Percentiles rank a stretch among this genome's conserved stretches.
phyloP scores from a whole-genome alignment of 768 basidiomycete species.

The Thelephora ganbajun region DNA sequence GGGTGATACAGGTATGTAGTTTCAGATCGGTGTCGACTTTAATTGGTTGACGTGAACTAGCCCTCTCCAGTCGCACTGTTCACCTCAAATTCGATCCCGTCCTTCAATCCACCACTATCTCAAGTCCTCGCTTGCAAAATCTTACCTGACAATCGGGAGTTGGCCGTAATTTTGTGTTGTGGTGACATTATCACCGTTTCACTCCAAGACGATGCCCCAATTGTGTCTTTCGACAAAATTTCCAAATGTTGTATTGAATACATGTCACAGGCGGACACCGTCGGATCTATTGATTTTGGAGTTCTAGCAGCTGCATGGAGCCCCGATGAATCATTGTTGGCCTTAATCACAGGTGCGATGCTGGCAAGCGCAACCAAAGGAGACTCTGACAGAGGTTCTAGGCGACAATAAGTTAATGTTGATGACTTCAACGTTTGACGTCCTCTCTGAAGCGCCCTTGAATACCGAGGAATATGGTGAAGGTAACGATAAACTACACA shows the following conservation, averaged over 20 bases:
- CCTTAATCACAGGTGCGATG: constrained; percentile 58
- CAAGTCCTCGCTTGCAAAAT: constrained; percentile 56
- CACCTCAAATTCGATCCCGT: neutral
- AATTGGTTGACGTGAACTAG: neutral
- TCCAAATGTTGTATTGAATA: neutral
- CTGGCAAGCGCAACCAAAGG: neutral
- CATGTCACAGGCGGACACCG: constrained; percentile 47
- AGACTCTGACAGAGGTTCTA: constrained; percentile 12
- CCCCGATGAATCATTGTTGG: constrained; percentile 82
- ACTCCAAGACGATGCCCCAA: constrained; percentile 32
- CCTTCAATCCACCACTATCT: neutral
- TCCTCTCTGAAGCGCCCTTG: constrained; percentile 66
- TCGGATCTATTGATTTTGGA: constrained; percentile 79
- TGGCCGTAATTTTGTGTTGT: constrained; percentile 53
- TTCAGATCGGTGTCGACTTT: neutral
- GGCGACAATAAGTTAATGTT: constrained; percentile 70
- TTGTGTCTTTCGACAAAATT: constrained; percentile 15
- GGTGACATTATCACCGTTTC: constrained; percentile 74
- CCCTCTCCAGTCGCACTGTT: neutral
- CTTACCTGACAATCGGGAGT: constrained; percentile 52
- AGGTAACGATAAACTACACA: constrained; percentile 28
- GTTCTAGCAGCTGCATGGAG: constrained; percentile 79
- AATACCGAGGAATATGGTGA: constrained; percentile 74
- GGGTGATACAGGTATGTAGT: constrained; percentile 2
- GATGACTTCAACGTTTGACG: constrained; percentile 83